These are phyloP conservation scores for Carnegiea gigantea DNA, from an alignment of 179 eudicot genomes.

Conservation along the genomic window DNA sequence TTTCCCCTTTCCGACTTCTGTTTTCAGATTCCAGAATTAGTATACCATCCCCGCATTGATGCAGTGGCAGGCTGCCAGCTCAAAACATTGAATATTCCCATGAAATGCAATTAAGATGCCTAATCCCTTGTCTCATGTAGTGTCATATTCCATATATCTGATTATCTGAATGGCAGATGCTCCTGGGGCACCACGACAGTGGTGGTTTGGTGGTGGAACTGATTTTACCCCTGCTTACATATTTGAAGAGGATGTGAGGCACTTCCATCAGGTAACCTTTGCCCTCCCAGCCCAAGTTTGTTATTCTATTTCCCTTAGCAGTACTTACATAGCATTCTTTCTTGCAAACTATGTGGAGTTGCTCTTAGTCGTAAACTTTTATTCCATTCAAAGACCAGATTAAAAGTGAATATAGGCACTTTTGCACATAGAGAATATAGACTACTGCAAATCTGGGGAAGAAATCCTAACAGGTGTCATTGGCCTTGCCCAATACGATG, in stretches of 20 bases:
- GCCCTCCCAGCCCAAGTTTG: neutral
- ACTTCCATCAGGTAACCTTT: slow-evolving; percentile 75
- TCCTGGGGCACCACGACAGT: slow-evolving; percentile 93
- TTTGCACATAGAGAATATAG: too few species aligned
- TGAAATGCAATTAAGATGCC: neutral
- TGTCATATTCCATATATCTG: slow-evolving; percentile 41
- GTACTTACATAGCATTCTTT: too few species aligned
- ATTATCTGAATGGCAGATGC: slow-evolving; percentile 48
- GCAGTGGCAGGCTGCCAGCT: neutral
- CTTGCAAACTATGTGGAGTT: too few species aligned
- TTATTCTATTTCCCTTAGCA: too few species aligned
- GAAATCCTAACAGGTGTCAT: too few species aligned
- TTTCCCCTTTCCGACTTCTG: neutral
- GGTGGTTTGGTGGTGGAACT: slow-evolving; percentile 99
- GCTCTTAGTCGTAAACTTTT: too few species aligned
- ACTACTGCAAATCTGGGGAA: too few species aligned
- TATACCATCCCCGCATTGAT: neutral
- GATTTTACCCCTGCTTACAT: slow-evolving; percentile 94
- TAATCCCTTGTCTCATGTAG: neutral
- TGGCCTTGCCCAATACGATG: too few species aligned
- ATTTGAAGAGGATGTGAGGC: slow-evolving; percentile 95
- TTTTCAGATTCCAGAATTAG: neutral
- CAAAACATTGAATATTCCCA: neutral
- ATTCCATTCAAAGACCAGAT: too few species aligned
- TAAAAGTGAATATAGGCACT: too few species aligned